Conservation (phyloP, 306 rosid genomes). For the Corylus heterophylla region DNA sequence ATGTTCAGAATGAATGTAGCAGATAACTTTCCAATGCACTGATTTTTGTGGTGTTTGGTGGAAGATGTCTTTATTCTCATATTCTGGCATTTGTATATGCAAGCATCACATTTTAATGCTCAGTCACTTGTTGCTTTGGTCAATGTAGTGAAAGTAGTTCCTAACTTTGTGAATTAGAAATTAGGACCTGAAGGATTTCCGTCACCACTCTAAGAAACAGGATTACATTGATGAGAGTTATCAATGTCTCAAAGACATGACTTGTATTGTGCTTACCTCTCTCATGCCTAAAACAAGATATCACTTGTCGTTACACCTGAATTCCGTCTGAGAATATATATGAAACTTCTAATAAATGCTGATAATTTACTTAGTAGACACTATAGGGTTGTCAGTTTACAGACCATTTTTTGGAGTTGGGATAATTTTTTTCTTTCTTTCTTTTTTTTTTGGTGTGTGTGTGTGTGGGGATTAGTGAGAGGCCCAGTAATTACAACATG, state of each 20-base stretch:
- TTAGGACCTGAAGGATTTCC: background rate
- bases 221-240: background rate
- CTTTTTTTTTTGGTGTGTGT: background rate
- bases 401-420: background rate
- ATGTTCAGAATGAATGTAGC: background rate
- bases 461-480: background rate
- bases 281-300: background rate
- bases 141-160: background rate
- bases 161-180: background rate
- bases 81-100: background rate
- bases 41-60: constrained; percentile 1
- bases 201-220: background rate
- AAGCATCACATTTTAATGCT: background rate
- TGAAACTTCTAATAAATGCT: background rate
- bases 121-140: background rate
- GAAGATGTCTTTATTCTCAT: background rate
- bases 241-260: background rate
- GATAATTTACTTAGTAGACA: background rate
- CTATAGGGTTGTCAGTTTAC: background rate
- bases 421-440: background rate
- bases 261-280: background rate
- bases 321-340: background rate
- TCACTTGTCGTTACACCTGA: background rate
- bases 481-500: background rate
- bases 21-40: background rate